Base-by-base conservation (phyloP, 108 stramenopile genomes). In the Nitzschia sp. region DNA sequence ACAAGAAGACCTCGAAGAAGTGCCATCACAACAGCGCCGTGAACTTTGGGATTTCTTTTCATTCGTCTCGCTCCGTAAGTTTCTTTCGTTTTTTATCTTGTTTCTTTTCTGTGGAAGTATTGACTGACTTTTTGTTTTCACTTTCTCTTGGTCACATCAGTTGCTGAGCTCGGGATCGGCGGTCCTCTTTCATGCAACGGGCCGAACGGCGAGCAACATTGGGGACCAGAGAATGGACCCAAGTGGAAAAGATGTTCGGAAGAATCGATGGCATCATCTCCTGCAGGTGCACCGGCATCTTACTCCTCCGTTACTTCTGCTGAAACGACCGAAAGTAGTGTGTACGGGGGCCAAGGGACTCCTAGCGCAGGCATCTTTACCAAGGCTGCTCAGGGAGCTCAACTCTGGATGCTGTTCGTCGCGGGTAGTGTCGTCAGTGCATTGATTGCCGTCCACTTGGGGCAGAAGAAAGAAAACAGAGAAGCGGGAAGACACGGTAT, bases 341-440 rank as follows among this genome's bases (percentile, higher is more conserved):
- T 9, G 13, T 6, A 9, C 38, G 13, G 6, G 28, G 32, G 31
- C n/a, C 32, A 30, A 21, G 57, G 29, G 9, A 58, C 28, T 32
- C 30, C 31, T 31, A 19, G 17, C 1, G 57, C 13, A 19, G 57
- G 57, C 6, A 41, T 13, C 15, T 58, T 13, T 13, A 26, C 38
- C 9, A 41, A 25, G 41, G 19, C 60, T 26, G 38, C 62, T 3
- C 17, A 6, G 16, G 71, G 53, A n/a, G 63, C 63, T 54, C 53
- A 72, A 55, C 35, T 45, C 8, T 72, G 71, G 71, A 72, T 72
- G 71, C 48, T 63, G 38, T 47, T 61, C 17, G 55, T 45, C 6
- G 71, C 62, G 6, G 61, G 47, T 16, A 45, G 48, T 45, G 54
- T 72, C 23, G 8, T 41, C 17, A 54, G 61, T 13, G 61, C 71